Base-by-base conservation (phyloP, 2,329 filamentous ascomycete species). In the Nigrospora osmanthi region DNA sequence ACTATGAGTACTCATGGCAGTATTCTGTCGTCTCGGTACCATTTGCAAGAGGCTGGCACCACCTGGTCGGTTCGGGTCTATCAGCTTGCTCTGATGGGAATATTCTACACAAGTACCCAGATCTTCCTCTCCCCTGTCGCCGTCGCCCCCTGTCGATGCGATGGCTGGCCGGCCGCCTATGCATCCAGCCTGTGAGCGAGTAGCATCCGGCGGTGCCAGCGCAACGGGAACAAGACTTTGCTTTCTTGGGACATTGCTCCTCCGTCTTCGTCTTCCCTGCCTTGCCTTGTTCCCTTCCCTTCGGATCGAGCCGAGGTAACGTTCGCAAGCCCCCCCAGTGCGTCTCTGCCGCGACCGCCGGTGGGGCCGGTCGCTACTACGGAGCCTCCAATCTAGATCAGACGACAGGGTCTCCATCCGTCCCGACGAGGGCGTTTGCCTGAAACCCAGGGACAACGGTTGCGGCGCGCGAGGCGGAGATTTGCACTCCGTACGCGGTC, bases 321-420 rank as follows among this genome's bases (percentile, higher is more conserved):
- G 39, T 23, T 7, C n/a, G n/a, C n/a, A n/a, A n/a, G 23, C 9
- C 5, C 5, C 5, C 9, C 23, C 23, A 28, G 23, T 6, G 6
- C 10, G 23, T 28, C 19, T 28, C 19, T 28, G 23, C 23, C 23
- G 19, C 19, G 19, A 28, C 4, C 23, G 23, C 23, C 23, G 23
- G 39, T 41, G 39, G 39, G 23, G 30, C 11, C 14, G 5, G 12
- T 12, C 31, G 15, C 15, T 35, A 35, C 15, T 35, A 35, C 39
- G 31, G 32, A 33, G 16, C 39, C 32, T 34, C n/a, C 39, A 41
- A 41, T 34, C 19, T 41, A 41, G 32, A 41, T 41, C 39, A 41
- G 31, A 41, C 39, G 39, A 41, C 30, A 40, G 39, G 30, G 34
- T 13, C 23, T 33, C 28, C 39, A 41, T 41, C 39, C 23, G 39